Base-by-base conservation (phyloP, 2,329 filamentous ascomycete species). In the Paraconiothyrium brasiliense region DNA sequence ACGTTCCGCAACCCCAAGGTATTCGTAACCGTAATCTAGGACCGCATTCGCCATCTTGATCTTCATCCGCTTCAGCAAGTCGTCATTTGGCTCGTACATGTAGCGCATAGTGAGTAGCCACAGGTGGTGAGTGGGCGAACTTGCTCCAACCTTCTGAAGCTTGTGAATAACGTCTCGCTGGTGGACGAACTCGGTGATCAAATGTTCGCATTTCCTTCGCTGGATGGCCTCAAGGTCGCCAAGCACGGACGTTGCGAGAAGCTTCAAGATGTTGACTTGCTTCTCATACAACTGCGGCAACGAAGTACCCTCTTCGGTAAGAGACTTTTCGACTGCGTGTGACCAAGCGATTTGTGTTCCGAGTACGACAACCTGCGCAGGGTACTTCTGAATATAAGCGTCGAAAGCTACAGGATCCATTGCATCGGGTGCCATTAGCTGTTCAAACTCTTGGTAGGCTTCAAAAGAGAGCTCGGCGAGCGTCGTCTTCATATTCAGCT, bases 21-120 rank as follows among this genome's bases (percentile, higher is more conserved):
- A 99, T 78, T 99, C 95, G 71, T 98, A 99, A 51, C 95, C 95
- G 76, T 99, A 99, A 73, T 92, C 93, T 63, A 99, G 88, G 70
- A 90, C 92, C 24, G 95, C 94, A 74, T 99, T 99, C 46, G 96
- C 95, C 92, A 99, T 98, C 81, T 93, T 93, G 78, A 99, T 90
- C 73, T 92, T 88, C 48, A 99, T 84, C 22, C 94, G 92, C 68
- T 93, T 87, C 51, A 94, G 81, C 73, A 90, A 90, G 61, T 96
- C 92, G n/a, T 91, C 92, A 67, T 93, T 90, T 0, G 91, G 83
- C 22, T 86, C 86, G 80, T 98, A 98, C 49, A 96, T 88, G 76
- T 98, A 99, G 68, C 95, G 92, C 95, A 99, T 99, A 78, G 96
- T 93, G 39, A 98, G 84, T 55, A 97, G 87, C 95, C 95, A 99